A percentile compares a stretch with the other conserved stretches of the same genome.
Evolutionary conservation across 257 asterid species (phyloP).

Genomic region (Cruciata laevipes): DNA sequence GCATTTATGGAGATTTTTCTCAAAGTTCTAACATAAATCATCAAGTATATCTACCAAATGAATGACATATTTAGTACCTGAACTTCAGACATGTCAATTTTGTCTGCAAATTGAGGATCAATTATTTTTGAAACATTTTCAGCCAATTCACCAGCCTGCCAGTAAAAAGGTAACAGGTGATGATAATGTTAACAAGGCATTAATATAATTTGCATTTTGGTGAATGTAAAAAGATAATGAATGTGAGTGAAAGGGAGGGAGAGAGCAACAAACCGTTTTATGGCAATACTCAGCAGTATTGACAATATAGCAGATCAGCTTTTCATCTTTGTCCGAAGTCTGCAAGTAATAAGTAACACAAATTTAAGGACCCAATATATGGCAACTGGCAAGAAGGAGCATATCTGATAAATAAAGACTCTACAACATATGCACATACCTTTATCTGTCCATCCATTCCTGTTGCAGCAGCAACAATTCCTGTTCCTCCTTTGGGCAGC

Average conservation of each 20-base stretch:
- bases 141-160: slow-evolving; percentile 96
- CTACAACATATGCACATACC: slow-evolving; percentile 30
- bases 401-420: slow-evolving; percentile 4
- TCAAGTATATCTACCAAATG: background rate
- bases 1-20: slow-evolving; percentile 22
- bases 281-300: slow-evolving; percentile 99
- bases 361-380: slow-evolving; percentile 11
- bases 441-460: slow-evolving; percentile 99
- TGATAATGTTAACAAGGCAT: background rate
- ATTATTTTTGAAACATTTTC: slow-evolving; percentile 85
- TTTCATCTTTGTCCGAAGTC: slow-evolving; percentile 98
- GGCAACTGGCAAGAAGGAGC: background rate
- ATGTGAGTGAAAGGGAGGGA: slow-evolving; percentile 6
- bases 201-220: background rate
- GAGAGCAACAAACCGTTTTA: slow-evolving; percentile 57
- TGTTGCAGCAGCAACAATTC: slow-evolving; percentile 98
- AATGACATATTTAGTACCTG: slow-evolving; percentile 49
- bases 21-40: slow-evolving; percentile 3
- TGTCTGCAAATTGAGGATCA: slow-evolving; percentile 68
- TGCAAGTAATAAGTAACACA: slow-evolving; percentile 31
- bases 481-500: slow-evolving; percentile 96
- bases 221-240: slow-evolving; percentile 7
- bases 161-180: background rate
- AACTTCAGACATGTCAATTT: slow-evolving; percentile 92
- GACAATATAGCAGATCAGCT: slow-evolving; percentile 83